Evolutionary conservation across 768 basidiomycete genomes (phyloP), one percentile per base, ranked within the genome.

Genomic region (Lentinula edodes): DNA sequence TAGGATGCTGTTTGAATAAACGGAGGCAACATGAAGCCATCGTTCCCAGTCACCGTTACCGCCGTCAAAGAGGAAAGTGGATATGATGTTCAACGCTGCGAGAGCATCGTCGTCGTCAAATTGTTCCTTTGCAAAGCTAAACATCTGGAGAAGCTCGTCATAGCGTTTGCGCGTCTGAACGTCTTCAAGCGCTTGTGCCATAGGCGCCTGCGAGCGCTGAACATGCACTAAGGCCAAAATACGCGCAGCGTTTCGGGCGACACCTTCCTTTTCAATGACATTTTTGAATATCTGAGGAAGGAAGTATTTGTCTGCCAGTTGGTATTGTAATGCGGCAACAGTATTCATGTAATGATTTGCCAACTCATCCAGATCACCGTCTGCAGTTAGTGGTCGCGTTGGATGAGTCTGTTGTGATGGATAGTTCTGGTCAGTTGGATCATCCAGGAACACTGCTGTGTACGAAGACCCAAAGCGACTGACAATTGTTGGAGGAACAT

Each of bases 1-100:
- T 58, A 91, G 78, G 20, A 87, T 66, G 39, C 65, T 64, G 57
- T 76, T 70, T 52, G 86, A 86, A 73, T 83, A 93, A 1, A 65
- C 61, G 64, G 78, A 80, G 9, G 89, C 87, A 51, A 89, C 76
- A 28, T 76, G 67, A 58, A 93, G 83, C 77, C 88, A 93, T 15
- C 76, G 65, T 28, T 79, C 71, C 91, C 91, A 93, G 45, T 76
- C 72, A 3, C 91, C 90, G 9, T 76, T 74, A 5, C 91, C 90
- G 3, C 91, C 91, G 12, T 83, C 82, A 74, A 93, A 93, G 58
- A 93, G 83, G 74, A 86, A 85, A 46, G 84, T 81, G 16, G 90
- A 91, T 34, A 93, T 83, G 66, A 90, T 76, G 62, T 89, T 88
- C 18, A 93, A 75, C 3, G 88, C 88, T 0, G 90, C 88, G 75